Percentiles rank a stretch among this genome's conserved stretches.
phyloP scores from a whole-genome alignment of 2,329 filamentous ascomycete genomes.

The Penicillium sp. region DNA sequence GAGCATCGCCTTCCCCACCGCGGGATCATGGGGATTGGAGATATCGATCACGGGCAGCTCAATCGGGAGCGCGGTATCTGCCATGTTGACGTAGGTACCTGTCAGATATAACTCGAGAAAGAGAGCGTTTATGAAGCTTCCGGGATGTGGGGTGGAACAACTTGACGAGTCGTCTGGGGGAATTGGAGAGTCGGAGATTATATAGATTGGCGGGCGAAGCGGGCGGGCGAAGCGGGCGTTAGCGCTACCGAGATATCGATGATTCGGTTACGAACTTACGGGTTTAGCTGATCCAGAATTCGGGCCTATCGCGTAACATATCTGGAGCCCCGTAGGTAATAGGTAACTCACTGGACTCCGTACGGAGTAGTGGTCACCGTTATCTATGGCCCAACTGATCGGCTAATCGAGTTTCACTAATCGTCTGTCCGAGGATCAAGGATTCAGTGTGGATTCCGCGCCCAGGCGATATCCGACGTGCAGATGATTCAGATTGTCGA shows the following conservation, averaged over 20 bases:
- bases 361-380: not conserved
- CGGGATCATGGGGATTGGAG: conserved; percentile 59
- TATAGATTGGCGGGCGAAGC: conserved; percentile 8
- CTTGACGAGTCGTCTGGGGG: not conserved
- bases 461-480: conserved; percentile 21
- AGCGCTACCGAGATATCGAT: conserved; percentile 9
- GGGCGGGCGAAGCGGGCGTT: not conserved
- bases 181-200: conserved; percentile 2
- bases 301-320: conserved; percentile 18
- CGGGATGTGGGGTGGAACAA: not conserved
- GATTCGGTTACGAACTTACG: no score
- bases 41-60: conserved; percentile 83
- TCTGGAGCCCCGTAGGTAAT: not conserved
- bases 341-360: no score
- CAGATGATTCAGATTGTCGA: not conserved
- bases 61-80: conserved; percentile 32
- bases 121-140: not conserved
- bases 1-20: conserved; percentile 69
- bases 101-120: not conserved
- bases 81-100: conserved; percentile 21
- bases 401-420: conserved; percentile 5
- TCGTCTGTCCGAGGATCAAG: not conserved
- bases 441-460: conserved; percentile 4
- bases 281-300: conserved; percentile 2
- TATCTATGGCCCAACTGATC: conserved; percentile 4